Base-by-base conservation (phyloP, 441 rosid species). In the Populus tomentosa region DNA sequence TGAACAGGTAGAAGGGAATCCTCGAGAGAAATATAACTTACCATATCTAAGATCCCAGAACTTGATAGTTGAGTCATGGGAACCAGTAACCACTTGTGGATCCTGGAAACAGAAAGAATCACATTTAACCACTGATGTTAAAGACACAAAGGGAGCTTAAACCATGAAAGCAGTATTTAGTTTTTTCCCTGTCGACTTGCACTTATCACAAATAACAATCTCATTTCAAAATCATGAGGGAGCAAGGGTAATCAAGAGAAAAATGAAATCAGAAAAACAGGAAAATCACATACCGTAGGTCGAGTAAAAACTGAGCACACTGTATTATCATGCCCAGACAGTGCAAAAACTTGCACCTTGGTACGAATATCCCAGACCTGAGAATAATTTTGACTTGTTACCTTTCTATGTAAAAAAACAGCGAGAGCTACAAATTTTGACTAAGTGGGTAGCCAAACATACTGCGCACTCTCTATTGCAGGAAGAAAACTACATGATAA, bases 331-430 rank as follows among this genome's bases (percentile, higher is more conserved):
- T 96, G 99, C 67, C 99, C 99, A 36, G 99, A 82, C 59, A 96
- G 87, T 18, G 99, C 97, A 89, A 90, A 89, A 78, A 89, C 92
- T 87, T 96, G 99, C 95, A 91, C 90, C 84, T 96, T 96, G 73
- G 95, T 92, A 24, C 99, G 97, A 81, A 94, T 81, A 86, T 96
- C 98, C 99, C 99, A 96, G 13, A 92, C 99, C 99, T 96, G 85
- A 80, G 79, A 73, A 75, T 67, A 23, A 64, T 28, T 11, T 28
- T 59, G 64, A 38, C 69, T 82, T 65, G 70, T 77, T 71, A 79
- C 28, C 53, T 33, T 78, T 28, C 50, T 8, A 53, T 10, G 18
- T 46, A 14, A 13, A 46, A 46, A 46, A 46, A 1, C 18, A 13
- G 6, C 56, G 0, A 46, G 56, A 46, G 4, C 13, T 46, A 11